Conservation (phyloP, 352 stramenopile species). For the Pythium aphanidermatum region DNA sequence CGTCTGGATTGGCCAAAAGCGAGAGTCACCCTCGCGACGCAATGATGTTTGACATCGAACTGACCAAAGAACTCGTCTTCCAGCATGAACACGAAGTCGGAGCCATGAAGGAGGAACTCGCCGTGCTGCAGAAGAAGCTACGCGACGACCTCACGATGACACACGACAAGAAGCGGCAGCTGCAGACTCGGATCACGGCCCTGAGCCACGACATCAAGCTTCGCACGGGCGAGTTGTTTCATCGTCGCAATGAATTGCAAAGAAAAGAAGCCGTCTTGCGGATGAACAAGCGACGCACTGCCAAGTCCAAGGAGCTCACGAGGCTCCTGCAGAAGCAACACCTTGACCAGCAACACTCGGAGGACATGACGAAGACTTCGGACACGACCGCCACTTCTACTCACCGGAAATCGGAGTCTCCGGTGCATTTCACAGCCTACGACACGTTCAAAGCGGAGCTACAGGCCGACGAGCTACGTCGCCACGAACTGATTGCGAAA, state of each 20-base stretch:
- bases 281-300: constrained; percentile 12
- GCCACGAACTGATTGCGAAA: constrained; percentile 49
- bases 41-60: constrained; percentile 41
- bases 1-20: not conserved
- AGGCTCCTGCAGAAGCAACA: constrained; percentile 1
- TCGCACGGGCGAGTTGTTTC: constrained; percentile 59
- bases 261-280: constrained; percentile 39
- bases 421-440: constrained; percentile 16
- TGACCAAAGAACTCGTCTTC: constrained; percentile 51
- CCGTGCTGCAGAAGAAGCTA: constrained; percentile 38
- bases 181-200: constrained; percentile 44
- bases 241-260: constrained; percentile 69
- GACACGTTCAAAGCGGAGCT: constrained; percentile 27
- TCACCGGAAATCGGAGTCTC: not conserved
- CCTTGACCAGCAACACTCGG: not conserved
- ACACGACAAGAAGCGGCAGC: constrained; percentile 34
- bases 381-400: too few species aligned
- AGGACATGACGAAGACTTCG: too few species aligned
- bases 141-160: constrained; percentile 13
- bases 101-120: constrained; percentile 49
- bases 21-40: constrained; percentile 15
- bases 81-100: constrained; percentile 59
- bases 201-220: constrained; percentile 61
- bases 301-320: not conserved
- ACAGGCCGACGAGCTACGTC: constrained; percentile 47